These are phyloP conservation scores for Diplogelasinospora grovesii DNA, from an alignment of 495 filamentous ascomycete species.

Conservation along the genomic window DNA sequence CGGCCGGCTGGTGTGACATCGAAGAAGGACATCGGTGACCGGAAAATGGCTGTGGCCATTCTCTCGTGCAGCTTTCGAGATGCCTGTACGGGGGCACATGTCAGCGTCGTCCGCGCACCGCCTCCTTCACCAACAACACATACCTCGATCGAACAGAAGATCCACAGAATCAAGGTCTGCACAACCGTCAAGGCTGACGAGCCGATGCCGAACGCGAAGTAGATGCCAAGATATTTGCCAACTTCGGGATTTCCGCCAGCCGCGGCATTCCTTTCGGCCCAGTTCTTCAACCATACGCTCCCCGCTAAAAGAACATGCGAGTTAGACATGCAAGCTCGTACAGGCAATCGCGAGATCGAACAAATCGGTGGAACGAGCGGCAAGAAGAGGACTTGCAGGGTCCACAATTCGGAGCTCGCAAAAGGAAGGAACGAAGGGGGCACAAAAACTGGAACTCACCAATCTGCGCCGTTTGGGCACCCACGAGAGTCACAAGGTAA, in stretches of 20 bases:
- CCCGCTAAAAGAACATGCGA: conserved; percentile 38
- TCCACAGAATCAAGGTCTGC: conserved; percentile 95
- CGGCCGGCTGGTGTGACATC: conserved; percentile 97
- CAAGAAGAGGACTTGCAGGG: no score
- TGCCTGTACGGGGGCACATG: conserved; percentile 45
- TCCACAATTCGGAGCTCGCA: neutral
- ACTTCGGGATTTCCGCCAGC: conserved; percentile 62
- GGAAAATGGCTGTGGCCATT: conserved; percentile 97
- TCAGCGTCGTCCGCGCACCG: neutral
- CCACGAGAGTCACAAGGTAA: conserved; percentile 71
- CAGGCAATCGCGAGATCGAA: conserved; percentile 2
- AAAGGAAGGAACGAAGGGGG: neutral
- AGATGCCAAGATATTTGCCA: conserved; percentile 89
- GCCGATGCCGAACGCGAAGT: conserved; percentile 91
- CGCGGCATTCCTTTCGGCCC: conserved; percentile 72
- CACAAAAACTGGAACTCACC: conserved; percentile 30
- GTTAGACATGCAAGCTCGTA: conserved; percentile 2
- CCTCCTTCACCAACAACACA: conserved; percentile 25
- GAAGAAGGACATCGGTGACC: conserved; percentile 98
- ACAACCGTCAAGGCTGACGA: conserved; percentile 76
- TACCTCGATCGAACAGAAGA: conserved; percentile 97
- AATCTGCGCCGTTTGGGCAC: conserved; percentile 74
- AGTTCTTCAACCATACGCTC: conserved; percentile 88
- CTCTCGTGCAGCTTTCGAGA: conserved; percentile 94
- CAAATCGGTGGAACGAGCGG: no score